Base-by-base conservation (phyloP, 441 rosid species). In the Gossypium davidsonii region DNA sequence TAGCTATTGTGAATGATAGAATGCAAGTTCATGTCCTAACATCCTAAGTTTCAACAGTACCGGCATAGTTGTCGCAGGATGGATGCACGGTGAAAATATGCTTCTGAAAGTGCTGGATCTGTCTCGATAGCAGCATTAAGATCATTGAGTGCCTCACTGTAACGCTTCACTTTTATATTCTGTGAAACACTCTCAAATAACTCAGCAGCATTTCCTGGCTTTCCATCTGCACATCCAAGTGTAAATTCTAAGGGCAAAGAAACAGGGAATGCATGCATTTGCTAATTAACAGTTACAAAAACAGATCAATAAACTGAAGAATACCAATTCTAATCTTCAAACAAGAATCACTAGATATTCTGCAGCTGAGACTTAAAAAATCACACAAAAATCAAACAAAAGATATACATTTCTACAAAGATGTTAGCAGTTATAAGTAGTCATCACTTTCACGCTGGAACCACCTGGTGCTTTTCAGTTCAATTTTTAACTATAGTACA, bases 91-190 rank as follows among this genome's bases (percentile, higher is more conserved):
- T 66, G 94, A 68, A 86, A 76, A 70, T 91, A 83, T 70, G 98
- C 99, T 85, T 89, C 92, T 17, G 98, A 90, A 62, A 95, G 90
- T 6, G 87, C 73, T 53, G 98, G 98, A 83, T 93, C 93, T 31
- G 89, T 91, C 74, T 93, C 94, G 34, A 95, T 93, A 64, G 97
- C 99, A 74, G 99, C 85, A 80, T 93, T 90, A 46, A 89, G 90
- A 81, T 93, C 98, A 84, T 90, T 82, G 1, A 95, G 84, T 14
- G 98, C 99, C 70, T 91, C 99, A 58, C 88, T 88, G 52, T 84
- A 93, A 21, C 75, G 95, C 79, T 90, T 91, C 44, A 86, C 84
- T 78, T 89, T 93, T 66, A 95, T 82, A 83, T 86, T 90, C 61
- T 80, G 87, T 14, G 97, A 89, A 37, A 86, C 98, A 67, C 87